Base-by-base conservation (phyloP, 2,329 filamentous ascomycete species). In the Colletotrichum abscissum region DNA sequence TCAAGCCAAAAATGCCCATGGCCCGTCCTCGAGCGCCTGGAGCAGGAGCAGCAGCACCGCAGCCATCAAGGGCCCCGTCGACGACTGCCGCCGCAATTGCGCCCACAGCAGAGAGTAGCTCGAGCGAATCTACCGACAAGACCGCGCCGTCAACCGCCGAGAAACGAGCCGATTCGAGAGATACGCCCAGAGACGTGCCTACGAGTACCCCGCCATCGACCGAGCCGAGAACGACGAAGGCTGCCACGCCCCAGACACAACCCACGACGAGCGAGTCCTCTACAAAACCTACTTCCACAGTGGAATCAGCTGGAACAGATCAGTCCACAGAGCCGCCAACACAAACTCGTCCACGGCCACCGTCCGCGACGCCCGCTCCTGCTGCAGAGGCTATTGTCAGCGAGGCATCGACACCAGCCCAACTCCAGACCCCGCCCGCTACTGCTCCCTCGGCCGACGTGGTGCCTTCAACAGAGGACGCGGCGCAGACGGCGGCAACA, bases 1-100 rank as follows among this genome's bases (percentile, higher is more conserved):
- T 95, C 84, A 93, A 93, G 80, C 92, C 92, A 57, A 94, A 93
- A 84, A 89, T 89, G 76, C 90, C 89, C 38, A 81, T 83, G 42
- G 85, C 87, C 76, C 89, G 91, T 78, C 86, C 88, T 72, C 84
- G 87, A 69, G 79, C 81, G 74, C 85, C 86, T 75, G 83, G 84
- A 68, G 80, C 84, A 72, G 78, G 38, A 42, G 38, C 38, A 42
- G 35, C 80, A 70, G 79, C 82, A 70, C 79, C 78, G 69, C 79
- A 80, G 60, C 78, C 84, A 56, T 81, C 84, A 38, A 75, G 75
- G 57, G 76, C 77, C 9, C 69, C 76, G 28, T 58, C 69, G 28
- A 46, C 60, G 66, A 56, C 59, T 55, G 55, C 64, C 14, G 55
- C 71, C 16, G 64, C 72, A 54, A 55, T 69, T 9, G 26, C 63